Percentiles rank a stretch among this genome's conserved stretches.
Evolutionary conservation across 2,329 filamentous ascomycete species (phyloP).

Genomic region (Colletotrichum sp.): DNA sequence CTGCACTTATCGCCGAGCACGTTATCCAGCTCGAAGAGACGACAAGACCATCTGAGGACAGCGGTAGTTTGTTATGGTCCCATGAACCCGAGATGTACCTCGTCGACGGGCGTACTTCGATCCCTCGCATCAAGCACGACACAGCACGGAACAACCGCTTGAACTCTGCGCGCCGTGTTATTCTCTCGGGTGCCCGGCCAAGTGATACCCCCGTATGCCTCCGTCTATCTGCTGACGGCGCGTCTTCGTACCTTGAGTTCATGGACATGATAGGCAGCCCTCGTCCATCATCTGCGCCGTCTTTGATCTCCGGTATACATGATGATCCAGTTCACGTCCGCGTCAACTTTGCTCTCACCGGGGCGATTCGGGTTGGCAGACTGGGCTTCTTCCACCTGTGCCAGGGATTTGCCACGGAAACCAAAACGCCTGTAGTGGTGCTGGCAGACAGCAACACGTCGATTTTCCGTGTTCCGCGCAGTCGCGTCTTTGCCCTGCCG

Average conservation of each 20-base stretch:
- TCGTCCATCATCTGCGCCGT: not conserved
- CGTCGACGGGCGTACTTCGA: not conserved
- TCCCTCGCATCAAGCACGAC: constrained; percentile 9
- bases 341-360: not conserved
- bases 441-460: constrained; percentile 1
- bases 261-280: not conserved
- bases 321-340: not conserved
- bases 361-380: not conserved
- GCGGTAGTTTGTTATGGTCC: not conserved
- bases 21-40: not conserved
- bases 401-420: not conserved
- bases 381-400: not conserved
- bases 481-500: not conserved
- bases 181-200: not conserved
- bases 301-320: not conserved
- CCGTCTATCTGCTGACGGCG: not conserved
- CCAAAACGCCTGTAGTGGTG: not conserved
- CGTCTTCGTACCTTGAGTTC: not conserved
- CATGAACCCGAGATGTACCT: not conserved
- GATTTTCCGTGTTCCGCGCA: not conserved
- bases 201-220: not conserved
- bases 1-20: not conserved
- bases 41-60: not conserved
- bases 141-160: not conserved
- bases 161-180: not conserved